Percentiles rank a stretch among this genome's conserved stretches.
Evolutionary conservation across 2,329 filamentous ascomycete genomes (phyloP).

Genomic region (Colletotrichum spinosum): DNA sequence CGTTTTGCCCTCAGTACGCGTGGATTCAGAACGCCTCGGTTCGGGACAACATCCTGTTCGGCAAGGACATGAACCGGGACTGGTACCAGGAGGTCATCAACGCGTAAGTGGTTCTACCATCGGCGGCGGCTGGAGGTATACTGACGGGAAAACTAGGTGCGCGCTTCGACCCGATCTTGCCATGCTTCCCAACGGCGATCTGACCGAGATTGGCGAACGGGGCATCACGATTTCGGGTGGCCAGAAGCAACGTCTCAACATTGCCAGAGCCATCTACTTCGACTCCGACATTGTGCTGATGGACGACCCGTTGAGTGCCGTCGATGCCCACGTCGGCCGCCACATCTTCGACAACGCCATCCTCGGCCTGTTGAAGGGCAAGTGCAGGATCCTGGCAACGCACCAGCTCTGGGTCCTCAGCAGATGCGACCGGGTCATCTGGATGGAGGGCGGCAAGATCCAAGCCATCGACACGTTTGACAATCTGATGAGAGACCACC

Average conservation of each 20-base stretch:
- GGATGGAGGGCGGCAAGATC: conserved; percentile 89
- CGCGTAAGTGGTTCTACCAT: conserved; percentile 62
- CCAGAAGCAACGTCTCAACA: conserved; percentile 95
- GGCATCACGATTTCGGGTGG: conserved; percentile 96
- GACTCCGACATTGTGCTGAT: conserved; percentile 75
- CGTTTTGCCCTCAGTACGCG: conserved; percentile 95
- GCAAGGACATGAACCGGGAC: conserved; percentile 76
- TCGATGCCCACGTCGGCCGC: conserved; percentile 76
- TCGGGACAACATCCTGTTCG: conserved; percentile 90
- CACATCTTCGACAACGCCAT: conserved; percentile 96
- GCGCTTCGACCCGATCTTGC: conserved; percentile 87
- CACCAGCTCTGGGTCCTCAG: conserved; percentile 95
- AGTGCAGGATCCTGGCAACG: conserved; percentile 91
- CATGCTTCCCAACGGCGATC: conserved; percentile 90
- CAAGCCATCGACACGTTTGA: conserved; percentile 90
- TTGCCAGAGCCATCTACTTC: conserved; percentile 83
- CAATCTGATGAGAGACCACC: conserved; percentile 83
- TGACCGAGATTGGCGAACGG: conserved; percentile 93
- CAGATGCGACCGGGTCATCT: conserved; percentile 90
- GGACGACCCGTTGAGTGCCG: conserved; percentile 77
- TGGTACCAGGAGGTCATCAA: conserved; percentile 91
- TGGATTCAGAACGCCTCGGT: conserved; percentile 97
- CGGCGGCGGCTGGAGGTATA: too few species aligned
- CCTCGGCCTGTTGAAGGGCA: conserved; percentile 86
- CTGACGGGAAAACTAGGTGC: conserved; percentile 63